Percentiles rank a stretch among this genome's conserved stretches.
Evolutionary conservation across 306 rosid genomes (phyloP).

Genomic region (Carpinus fangiana): DNA sequence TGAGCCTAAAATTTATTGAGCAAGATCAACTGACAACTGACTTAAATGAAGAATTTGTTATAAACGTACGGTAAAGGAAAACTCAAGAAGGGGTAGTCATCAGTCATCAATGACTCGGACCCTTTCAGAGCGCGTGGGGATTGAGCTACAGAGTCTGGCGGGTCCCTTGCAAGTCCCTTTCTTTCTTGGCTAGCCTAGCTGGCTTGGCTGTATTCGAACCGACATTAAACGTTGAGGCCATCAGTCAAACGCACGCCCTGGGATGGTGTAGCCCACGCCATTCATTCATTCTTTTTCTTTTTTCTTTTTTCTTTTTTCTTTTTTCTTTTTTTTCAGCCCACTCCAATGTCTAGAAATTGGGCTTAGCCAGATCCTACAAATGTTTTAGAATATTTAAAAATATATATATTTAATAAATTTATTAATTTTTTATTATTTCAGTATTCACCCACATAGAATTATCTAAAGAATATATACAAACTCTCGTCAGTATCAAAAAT

Average conservation of each 20-base stretch:
- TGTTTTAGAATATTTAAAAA: too few species aligned
- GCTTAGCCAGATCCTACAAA: too few species aligned
- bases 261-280: background rate
- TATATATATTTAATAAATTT: too few species aligned
- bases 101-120: background rate
- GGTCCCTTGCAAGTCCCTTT: background rate
- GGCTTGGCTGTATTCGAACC: conserved; percentile 23
- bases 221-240: conserved; percentile 30
- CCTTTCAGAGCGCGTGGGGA: background rate
- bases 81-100: too few species aligned
- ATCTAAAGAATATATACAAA: too few species aligned
- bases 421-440: too few species aligned
- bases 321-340: too few species aligned
- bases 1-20: background rate
- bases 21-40: background rate
- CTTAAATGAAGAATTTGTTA: background rate
- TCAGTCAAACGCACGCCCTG: background rate
- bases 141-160: background rate
- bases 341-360: too few species aligned
- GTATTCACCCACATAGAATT: too few species aligned
- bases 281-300: too few species aligned
- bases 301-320: too few species aligned
- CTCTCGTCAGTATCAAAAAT: too few species aligned
- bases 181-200: conserved; percentile 7
- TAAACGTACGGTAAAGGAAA: background rate